These are phyloP conservation scores for Aciculosporium take DNA, from an alignment of 2,329 filamentous ascomycete genomes.

Conservation along the genomic window DNA sequence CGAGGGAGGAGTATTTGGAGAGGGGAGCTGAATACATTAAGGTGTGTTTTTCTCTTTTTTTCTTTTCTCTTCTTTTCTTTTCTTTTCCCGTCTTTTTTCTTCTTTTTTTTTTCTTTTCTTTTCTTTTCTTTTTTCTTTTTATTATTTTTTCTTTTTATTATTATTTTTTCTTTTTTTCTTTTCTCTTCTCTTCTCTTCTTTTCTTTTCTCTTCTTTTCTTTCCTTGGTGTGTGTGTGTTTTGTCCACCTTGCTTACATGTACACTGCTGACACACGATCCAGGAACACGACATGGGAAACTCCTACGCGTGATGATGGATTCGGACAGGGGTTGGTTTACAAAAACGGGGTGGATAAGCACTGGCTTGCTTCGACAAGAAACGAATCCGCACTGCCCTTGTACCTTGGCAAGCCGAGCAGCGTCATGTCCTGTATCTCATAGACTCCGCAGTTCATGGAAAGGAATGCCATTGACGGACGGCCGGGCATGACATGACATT, in stretches of 20 bases:
- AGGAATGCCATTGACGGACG: no score
- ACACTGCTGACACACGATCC: neutral
- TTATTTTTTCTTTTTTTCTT: slow-evolving; percentile 1
- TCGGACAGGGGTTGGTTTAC: neutral
- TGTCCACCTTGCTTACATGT: no score
- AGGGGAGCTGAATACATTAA: slow-evolving; percentile 92
- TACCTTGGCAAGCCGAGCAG: no score
- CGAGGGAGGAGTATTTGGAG: slow-evolving; percentile 72
- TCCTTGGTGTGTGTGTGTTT: no score
- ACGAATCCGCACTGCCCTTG: no score
- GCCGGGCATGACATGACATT: no score
- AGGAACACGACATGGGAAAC: slow-evolving; percentile 57
- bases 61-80: neutral
- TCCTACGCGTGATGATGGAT: slow-evolving; percentile 29
- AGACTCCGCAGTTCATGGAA: no score
- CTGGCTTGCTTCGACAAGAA: no score
- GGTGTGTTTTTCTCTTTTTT: slow-evolving; percentile 29
- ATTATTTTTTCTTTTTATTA: neutral
- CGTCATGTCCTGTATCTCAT: no score
- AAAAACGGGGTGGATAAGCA: no score
- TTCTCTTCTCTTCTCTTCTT: neutral
- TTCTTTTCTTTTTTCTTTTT: neutral
- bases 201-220: neutral
- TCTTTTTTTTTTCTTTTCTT: slow-evolving; percentile 3
- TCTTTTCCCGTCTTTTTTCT: slow-evolving; percentile 1